Base-by-base conservation (phyloP, 306 rosid genomes). In the Pyrus pyrifolia region DNA sequence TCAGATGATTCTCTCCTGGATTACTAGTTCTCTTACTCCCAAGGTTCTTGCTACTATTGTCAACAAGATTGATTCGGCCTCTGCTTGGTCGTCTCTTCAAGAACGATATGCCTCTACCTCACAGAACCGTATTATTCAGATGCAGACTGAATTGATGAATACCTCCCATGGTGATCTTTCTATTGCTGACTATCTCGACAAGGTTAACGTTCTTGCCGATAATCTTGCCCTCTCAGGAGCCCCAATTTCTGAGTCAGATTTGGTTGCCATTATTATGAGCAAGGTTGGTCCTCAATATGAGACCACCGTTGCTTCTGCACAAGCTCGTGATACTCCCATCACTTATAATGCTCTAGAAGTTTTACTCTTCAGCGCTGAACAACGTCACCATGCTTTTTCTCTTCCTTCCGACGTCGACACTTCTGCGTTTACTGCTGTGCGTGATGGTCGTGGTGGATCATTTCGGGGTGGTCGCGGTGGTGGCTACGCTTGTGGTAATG, bases 301-400 rank as follows among this genome's bases (percentile, higher is more conserved):
- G 52, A 53, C 17, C 23, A 53, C 3, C 3, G 21, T 53, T 3
- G 1, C 3, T 18, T 17, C 7, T 5, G 23, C 59, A 4, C 9
- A 15, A 1, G 59, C 23, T 2, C 23, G 23, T 6, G 11, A 53
- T 15, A 53, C 8, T 3, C 2, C 23, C 23, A 53, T 53, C 2
- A 14, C 9, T 3, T 53, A 17, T 3, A 2, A 1, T 19, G 11
- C 17, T 5, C 3, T 53, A 1, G 8, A 18, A 6, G 59, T 3
- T 1, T 18, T 53, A 0, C 8, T 53, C 8, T 11, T 53, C 0
- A 15, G 9, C 0, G 11, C 0, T 0, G 11, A 53, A 18, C 8
- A 31, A 31, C 33, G 11, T 2, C 3, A 8, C n/a, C 6, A 4
- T 8, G 19, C 59, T 17, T 5, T 14, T 4, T 3, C 3, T 11